Evolutionary conservation across 805 yeast species (phyloP), one percentile per base, ranked within the genome.

Genomic region (Candida odintsovae): DNA sequence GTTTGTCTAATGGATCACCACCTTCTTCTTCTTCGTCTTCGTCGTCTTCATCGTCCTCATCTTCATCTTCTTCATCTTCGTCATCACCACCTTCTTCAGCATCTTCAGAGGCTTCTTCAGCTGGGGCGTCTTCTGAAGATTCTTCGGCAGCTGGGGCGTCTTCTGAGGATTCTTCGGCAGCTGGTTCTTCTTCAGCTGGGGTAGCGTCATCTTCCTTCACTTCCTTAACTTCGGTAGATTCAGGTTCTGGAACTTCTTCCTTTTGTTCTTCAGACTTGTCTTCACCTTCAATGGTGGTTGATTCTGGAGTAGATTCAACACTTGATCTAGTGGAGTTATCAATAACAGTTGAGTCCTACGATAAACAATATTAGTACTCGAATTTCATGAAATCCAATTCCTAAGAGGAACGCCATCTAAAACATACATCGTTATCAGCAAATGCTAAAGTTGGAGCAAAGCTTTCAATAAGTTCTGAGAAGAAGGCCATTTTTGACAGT

Each of bases 381-480:
- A 28, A 18, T 7, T 33, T 33, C 36, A 16, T 18, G 36, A n/a
- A 33, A 5, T 16, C 20, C 12, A 33, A 33, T 16, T 9, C 36
- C 36, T 7, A 13, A 3, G 31, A 28, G 20, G 36, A n/a, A 9
- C 10, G 4, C 8, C 12, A 6, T 13, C 11, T n/a, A 16, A 33
- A 6, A 33, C 36, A 35, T 31, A 44, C 50, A 40, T 63, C 68
- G 50, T 65, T 71, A 58, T 86, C 95, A 60, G 96, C 97, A 70
- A 76, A 82, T 44, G 95, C 95, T 47, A 76, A 76, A 58, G 86
- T 76, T 65, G 96, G 96, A 56, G 80, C 71, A 55, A 86, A 73
- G 50, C 85, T 77, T 64, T 88, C 95, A 70, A 86, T 83, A 63
- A 89, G 71, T 69, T 88, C 95, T 15, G 51, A n/a, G 5, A 53